phyloP scores from a whole-genome alignment of 352 stramenopile species.

The Phytophthora vignae region DNA sequence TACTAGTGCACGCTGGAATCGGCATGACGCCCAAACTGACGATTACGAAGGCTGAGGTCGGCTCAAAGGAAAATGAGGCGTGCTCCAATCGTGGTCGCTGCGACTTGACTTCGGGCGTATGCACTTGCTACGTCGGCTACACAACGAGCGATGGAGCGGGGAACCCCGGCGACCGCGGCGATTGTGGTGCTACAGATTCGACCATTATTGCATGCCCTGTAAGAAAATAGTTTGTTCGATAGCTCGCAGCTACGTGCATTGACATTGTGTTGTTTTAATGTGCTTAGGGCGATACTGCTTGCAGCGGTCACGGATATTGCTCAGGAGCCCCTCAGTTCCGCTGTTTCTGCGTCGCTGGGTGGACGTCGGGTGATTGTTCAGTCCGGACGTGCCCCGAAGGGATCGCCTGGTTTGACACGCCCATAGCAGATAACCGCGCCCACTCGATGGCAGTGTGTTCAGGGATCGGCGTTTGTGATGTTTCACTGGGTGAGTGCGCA shows the following conservation, averaged over 20 bases:
- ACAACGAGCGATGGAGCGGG: slow-evolving; percentile 75
- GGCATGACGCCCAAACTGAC: slow-evolving; percentile 55
- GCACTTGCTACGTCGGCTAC: slow-evolving; percentile 86
- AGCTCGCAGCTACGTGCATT: neutral
- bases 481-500: slow-evolving; percentile 63
- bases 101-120: slow-evolving; percentile 82
- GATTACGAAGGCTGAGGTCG: slow-evolving; percentile 70
- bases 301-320: slow-evolving; percentile 82
- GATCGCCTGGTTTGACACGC: slow-evolving; percentile 78
- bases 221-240: slow-evolving; percentile 2
- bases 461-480: slow-evolving; percentile 73
- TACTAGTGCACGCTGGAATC: slow-evolving; percentile 62
- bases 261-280: neutral
- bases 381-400: slow-evolving; percentile 68
- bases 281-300: slow-evolving; percentile 60
- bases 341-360: slow-evolving; percentile 70
- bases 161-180: slow-evolving; percentile 60
- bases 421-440: slow-evolving; percentile 55
- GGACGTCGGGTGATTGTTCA: slow-evolving; percentile 74
- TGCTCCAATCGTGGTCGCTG: slow-evolving; percentile 79
- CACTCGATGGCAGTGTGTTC: slow-evolving; percentile 69
- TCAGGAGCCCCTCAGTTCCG: slow-evolving; percentile 70
- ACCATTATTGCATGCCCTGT: slow-evolving; percentile 65
- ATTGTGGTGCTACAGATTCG: slow-evolving; percentile 65
- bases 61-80: slow-evolving; percentile 92